A percentile compares a stretch with the other conserved stretches of the same genome.
Conservation (phyloP, 2,329 filamentous ascomycete genomes). For the Colletotrichum ledebouriae region DNA sequence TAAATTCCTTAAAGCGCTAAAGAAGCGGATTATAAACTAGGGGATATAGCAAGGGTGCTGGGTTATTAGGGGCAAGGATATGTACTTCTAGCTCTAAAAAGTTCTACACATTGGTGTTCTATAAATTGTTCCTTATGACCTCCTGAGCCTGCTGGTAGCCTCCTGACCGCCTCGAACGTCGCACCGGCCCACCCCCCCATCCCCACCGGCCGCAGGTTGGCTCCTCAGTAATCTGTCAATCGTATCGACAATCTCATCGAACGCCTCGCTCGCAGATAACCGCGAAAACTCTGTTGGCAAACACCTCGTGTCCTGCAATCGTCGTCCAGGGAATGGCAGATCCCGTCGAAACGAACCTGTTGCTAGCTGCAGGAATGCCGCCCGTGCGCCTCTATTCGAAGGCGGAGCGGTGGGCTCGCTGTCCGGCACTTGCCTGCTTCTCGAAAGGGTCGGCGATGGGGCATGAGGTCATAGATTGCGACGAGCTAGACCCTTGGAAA, state of each 20-base stretch:
- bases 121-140: background rate
- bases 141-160: background rate
- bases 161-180: slow-evolving; percentile 3
- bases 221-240: background rate
- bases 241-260: background rate
- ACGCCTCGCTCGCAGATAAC: slow-evolving; percentile 1
- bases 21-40: too few relatives aligned
- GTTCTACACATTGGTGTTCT: too few relatives aligned
- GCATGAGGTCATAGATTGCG: slow-evolving; percentile 19
- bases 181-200: too few relatives aligned
- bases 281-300: slow-evolving; percentile 12
- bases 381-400: slow-evolving; percentile 34
- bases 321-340: slow-evolving; percentile 7
- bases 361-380: background rate
- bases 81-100: too few relatives aligned
- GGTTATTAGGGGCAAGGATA: too few relatives aligned
- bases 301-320: background rate
- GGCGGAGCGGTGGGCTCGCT: slow-evolving; percentile 5
- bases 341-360: slow-evolving; percentile 2
- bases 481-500: slow-evolving; percentile 6
- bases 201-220: background rate
- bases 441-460: background rate
- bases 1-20: too few relatives aligned
- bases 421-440: slow-evolving; percentile 13
- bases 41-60: too few relatives aligned